A percentile compares a stretch with the other conserved stretches of the same genome.
Evolutionary conservation across 139 green algal species (phyloP).

Genomic region (Chlamydomonas sphaeroides): DNA sequence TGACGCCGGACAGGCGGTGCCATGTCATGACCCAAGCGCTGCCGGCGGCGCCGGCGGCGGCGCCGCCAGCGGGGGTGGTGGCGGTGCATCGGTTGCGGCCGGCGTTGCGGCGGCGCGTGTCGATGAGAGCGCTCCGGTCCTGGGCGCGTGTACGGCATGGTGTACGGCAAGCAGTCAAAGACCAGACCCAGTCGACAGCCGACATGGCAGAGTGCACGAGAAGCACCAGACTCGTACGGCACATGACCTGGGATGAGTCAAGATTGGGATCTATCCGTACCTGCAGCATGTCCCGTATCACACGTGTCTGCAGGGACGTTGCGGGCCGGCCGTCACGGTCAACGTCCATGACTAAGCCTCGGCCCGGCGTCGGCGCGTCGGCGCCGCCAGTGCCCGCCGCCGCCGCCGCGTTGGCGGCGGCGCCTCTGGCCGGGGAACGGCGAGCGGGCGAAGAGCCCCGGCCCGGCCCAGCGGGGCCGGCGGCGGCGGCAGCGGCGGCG

Average conservation of each 20-base stretch:
- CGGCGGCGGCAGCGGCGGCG: too few relatives aligned
- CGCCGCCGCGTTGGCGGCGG: too few relatives aligned
- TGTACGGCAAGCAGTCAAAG: background rate
- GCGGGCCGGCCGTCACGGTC: background rate
- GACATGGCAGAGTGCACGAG: too few relatives aligned
- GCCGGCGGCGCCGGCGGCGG: background rate
- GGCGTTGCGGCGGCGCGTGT: background rate
- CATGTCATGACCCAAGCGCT: background rate
- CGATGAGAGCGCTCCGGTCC: slow-evolving; percentile 7
- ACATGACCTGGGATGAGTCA: too few relatives aligned
- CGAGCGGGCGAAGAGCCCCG: too few relatives aligned
- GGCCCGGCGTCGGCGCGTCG: too few relatives aligned
- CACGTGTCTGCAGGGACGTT: background rate
- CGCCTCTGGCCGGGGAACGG: too few relatives aligned
- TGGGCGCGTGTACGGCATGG: background rate
- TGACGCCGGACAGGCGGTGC: background rate
- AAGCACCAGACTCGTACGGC: too few relatives aligned
- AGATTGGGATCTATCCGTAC: background rate
- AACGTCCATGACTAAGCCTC: background rate
- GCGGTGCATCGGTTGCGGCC: background rate
- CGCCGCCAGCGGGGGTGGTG: background rate
- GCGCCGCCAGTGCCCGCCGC: too few relatives aligned
- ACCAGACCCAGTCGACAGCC: too few relatives aligned
- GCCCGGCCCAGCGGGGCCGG: too few relatives aligned
- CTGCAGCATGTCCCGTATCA: background rate